Evolutionary conservation across 2,329 filamentous ascomycete genomes (phyloP).

Genomic region (Fonsecaea pedrosoi): DNA sequence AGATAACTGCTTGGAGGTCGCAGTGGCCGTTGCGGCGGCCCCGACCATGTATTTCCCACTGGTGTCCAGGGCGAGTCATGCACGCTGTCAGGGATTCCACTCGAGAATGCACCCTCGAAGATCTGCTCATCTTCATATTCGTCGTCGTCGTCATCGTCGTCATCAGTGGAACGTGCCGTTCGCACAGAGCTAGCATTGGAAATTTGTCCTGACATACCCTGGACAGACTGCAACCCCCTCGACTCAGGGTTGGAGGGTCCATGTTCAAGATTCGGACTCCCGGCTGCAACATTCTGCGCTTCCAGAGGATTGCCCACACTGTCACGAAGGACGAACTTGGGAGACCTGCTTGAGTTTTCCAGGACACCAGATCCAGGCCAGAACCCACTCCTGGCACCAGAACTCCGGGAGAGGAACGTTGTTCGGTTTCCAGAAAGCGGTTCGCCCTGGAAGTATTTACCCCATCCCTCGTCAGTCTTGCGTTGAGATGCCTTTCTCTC

Average conservation of each 20-base stretch:
- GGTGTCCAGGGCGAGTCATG: slow-evolving; percentile 41
- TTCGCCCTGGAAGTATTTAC: slow-evolving; percentile 55
- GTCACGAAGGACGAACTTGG: slow-evolving; percentile 44
- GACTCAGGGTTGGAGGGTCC: slow-evolving; percentile 41
- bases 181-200: slow-evolving; percentile 53
- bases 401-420: slow-evolving; percentile 27
- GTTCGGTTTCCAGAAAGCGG: slow-evolving; percentile 32
- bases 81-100: slow-evolving; percentile 42
- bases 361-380: slow-evolving; percentile 49
- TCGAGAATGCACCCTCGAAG: slow-evolving; percentile 40
- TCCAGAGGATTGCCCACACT: slow-evolving; percentile 45
- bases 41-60: slow-evolving; percentile 40
- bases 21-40: slow-evolving; percentile 40
- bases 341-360: slow-evolving; percentile 47
- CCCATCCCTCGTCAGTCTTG: slow-evolving; percentile 57
- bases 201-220: slow-evolving; percentile 52
- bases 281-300: slow-evolving; percentile 50
- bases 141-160: slow-evolving; percentile 45
- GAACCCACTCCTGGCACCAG: slow-evolving; percentile 43
- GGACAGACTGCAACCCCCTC: slow-evolving; percentile 46
- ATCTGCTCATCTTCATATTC: slow-evolving; percentile 42
- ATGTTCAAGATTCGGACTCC: slow-evolving; percentile 53
- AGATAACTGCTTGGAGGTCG: slow-evolving; percentile 52
- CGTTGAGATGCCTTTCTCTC: slow-evolving; percentile 44
- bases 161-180: slow-evolving; percentile 46